Evolutionary conservation across 345 rosid genomes (phyloP).

Genomic region (Hibiscus syriacus): DNA sequence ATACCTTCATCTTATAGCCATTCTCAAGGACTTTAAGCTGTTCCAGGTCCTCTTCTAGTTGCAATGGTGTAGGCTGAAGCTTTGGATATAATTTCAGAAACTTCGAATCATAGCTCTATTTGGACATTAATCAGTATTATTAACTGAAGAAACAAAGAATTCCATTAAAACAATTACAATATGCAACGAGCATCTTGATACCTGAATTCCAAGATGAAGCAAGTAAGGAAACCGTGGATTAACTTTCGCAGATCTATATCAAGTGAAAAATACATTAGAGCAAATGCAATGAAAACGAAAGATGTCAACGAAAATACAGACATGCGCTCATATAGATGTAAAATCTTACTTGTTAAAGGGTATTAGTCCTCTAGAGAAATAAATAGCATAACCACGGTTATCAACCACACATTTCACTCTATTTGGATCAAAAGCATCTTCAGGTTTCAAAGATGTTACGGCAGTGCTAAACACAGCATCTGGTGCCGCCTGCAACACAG

Average conservation of each 20-base stretch:
- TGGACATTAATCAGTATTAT: not conserved
- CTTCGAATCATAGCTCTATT: slow-evolving; percentile 83
- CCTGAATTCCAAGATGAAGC: slow-evolving; percentile 99
- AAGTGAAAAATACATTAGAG: slow-evolving; percentile 9
- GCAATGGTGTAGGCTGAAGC: slow-evolving; percentile 80
- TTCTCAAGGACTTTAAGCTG: slow-evolving; percentile 98
- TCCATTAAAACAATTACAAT: not conserved
- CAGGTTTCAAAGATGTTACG: slow-evolving; percentile 74
- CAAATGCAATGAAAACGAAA: not conserved
- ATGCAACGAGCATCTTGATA: slow-evolving; percentile 11
- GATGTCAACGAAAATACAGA: not conserved
- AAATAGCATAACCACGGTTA: slow-evolving; percentile 78
- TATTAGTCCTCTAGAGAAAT: slow-evolving; percentile 85
- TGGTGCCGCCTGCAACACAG: slow-evolving; percentile 54
- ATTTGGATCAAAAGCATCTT: slow-evolving; percentile 87
- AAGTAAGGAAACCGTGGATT: slow-evolving; percentile 75
- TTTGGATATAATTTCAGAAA: slow-evolving; percentile 76
- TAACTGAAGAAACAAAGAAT: not conserved
- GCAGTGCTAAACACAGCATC: slow-evolving; percentile 99
- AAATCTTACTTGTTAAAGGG: slow-evolving; percentile 78
- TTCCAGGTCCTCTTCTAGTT: slow-evolving; percentile 92
- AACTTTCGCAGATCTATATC: slow-evolving; percentile 65
- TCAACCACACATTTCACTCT: slow-evolving; percentile 89
- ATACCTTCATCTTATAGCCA: slow-evolving; percentile 96
- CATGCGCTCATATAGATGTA: not conserved